These are phyloP conservation scores for Solanum piurae DNA, from an alignment of 257 asterid genomes.

Conservation along the genomic window DNA sequence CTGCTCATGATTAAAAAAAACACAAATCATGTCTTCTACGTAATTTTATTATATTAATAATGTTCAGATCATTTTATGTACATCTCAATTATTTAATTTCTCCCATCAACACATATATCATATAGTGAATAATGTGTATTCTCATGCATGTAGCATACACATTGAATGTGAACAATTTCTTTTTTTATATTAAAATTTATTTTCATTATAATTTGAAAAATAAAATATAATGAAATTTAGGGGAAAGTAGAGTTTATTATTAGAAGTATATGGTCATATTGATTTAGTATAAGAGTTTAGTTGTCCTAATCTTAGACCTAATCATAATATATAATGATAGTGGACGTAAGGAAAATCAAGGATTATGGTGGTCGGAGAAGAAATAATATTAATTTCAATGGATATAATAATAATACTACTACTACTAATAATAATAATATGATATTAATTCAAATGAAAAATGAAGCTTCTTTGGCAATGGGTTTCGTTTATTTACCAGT, in stretches of 20 bases:
- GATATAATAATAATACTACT: background rate
- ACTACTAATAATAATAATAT: background rate
- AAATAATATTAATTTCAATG: background rate
- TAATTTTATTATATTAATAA: background rate
- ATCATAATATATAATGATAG: background rate
- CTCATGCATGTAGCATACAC: background rate
- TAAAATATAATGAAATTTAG: background rate
- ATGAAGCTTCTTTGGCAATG: background rate
- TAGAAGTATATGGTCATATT: background rate
- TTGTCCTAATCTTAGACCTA: slow-evolving; percentile 23
- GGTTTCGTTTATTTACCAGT: slow-evolving; percentile 13
- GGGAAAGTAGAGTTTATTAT: background rate
- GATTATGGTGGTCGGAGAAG: background rate
- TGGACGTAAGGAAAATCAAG: slow-evolving; percentile 9
- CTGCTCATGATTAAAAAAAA: too few species aligned
- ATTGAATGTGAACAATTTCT: background rate
- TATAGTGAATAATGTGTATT: background rate
- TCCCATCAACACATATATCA: background rate
- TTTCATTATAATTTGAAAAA: background rate
- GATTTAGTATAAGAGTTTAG: slow-evolving; percentile 3
- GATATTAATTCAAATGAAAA: background rate
- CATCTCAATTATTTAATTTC: background rate
- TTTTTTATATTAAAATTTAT: background rate
- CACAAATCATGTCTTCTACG: background rate
- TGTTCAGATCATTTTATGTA: background rate